A percentile compares a stretch with the other conserved stretches of the same genome.
Evolutionary conservation across 163 green algal genomes (phyloP).

Genomic region (Chlorella variabilis): DNA sequence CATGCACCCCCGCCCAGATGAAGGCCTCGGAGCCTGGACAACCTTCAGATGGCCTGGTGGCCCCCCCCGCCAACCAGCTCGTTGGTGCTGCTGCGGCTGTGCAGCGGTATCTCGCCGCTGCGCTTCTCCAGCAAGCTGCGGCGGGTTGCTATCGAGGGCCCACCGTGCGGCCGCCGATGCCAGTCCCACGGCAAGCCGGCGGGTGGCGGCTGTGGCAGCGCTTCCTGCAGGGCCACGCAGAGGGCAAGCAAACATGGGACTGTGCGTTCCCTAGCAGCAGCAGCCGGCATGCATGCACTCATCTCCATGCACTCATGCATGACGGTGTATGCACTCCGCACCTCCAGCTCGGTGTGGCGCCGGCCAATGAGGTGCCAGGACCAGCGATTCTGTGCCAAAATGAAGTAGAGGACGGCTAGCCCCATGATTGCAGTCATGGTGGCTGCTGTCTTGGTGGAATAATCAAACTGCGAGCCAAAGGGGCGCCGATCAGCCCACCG

Average conservation of each 20-base stretch:
- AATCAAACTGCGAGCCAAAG: conserved; percentile 16
- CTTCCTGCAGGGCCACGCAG: conserved; percentile 16
- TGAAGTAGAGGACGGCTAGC: not conserved
- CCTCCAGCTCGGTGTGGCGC: conserved; percentile 12
- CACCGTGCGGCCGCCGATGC: conserved; percentile 4
- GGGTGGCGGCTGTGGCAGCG: conserved; percentile 1
- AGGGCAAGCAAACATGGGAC: too few species aligned
- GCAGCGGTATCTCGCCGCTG: not conserved
- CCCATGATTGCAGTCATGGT: conserved; percentile 26
- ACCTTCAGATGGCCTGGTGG: too few species aligned
- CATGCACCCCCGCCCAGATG: too few species aligned
- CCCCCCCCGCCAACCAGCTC: too few species aligned
- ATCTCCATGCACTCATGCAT: not conserved
- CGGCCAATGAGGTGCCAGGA: conserved; percentile 21
- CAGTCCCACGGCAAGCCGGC: conserved; percentile 21
- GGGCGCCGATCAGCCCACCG: too few species aligned
- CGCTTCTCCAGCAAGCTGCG: conserved; percentile 28
- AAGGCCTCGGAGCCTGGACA: too few species aligned
- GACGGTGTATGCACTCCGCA: not conserved
- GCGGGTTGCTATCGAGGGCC: not conserved
- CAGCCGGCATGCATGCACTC: too few species aligned
- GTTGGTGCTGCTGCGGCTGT: too few species aligned
- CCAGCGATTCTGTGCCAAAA: conserved; percentile 28
- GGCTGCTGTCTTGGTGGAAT: not conserved
- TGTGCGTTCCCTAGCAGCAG: too few species aligned